phyloP scores from a whole-genome alignment of 2,329 filamentous ascomycete species.

The Diaporthe sp. region DNA sequence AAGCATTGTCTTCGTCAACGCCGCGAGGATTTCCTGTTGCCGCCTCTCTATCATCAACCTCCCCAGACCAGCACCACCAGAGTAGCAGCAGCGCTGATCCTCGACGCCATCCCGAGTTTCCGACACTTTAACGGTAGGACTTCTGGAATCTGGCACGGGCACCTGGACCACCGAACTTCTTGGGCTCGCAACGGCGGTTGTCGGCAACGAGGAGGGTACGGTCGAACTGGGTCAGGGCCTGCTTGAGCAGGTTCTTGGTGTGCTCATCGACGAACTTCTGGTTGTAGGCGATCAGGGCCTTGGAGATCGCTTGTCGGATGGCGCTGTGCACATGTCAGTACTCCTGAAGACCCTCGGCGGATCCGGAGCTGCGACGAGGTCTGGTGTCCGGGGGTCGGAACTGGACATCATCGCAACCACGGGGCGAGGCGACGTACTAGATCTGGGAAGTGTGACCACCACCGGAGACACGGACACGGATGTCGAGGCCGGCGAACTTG shows the following conservation, averaged over 20 bases:
- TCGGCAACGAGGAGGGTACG: constrained; percentile 90
- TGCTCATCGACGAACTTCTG: constrained; percentile 92
- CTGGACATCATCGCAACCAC: not conserved
- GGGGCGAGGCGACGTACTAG: constrained; percentile 56
- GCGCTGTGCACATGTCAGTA: constrained; percentile 61
- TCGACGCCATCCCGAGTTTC: constrained; percentile 41
- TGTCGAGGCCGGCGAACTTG: constrained; percentile 97
- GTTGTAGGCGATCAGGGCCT: constrained; percentile 95
- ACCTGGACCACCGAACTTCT: constrained; percentile 97
- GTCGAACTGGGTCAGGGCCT: constrained; percentile 86
- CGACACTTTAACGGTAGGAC: constrained; percentile 89
- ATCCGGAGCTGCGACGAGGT: not conserved
- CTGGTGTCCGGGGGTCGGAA: not conserved
- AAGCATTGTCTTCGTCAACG: constrained; percentile 38
- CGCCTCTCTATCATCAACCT: constrained; percentile 35
- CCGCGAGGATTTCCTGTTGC: constrained; percentile 39
- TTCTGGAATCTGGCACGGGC: constrained; percentile 98
- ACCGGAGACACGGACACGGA: constrained; percentile 94
- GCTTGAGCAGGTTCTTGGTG: constrained; percentile 99
- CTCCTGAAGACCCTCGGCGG: not conserved
- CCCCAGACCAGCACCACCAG: constrained; percentile 49
- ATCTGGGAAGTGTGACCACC: constrained; percentile 98
- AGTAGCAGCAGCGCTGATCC: constrained; percentile 42
- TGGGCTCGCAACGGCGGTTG: constrained; percentile 99
- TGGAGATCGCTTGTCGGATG: constrained; percentile 98